Evolutionary conservation across 177 flowering plant species (phyloP), one percentile per base, ranked within the genome.

Genomic region (Vitis hybrid): DNA sequence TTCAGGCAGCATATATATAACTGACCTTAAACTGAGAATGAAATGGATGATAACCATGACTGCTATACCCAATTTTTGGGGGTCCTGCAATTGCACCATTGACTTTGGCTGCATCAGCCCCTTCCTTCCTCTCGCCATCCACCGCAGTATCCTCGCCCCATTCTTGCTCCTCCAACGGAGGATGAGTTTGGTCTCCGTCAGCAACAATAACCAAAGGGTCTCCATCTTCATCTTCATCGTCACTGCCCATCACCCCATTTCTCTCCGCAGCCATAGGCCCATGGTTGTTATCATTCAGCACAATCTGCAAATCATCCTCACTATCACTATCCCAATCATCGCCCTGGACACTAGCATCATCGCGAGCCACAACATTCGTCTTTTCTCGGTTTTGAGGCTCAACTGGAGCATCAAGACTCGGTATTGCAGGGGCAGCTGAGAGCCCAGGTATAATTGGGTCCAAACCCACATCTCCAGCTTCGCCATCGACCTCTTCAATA

Each of bases 21-120:
- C 97, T 86, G 85, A 94, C 99, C 99, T 96, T 96, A 80, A 88
- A 94, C 90, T 94, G 99, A 57, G 97, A 94, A 89, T 90, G 97
- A 81, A 86, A 91, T 2, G 97, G 85, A 72, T 86, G 90, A 83
- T 86, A 90, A 26, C 78, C 89, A 73, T 87, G 95, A 79, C 66
- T 78, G 86, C 76, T 80, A 81, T 86, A 93, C 49, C 88, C 90
- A 72, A 81, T 69, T 76, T 90, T 94, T 5, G 91, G 83, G 31
- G 79, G 83, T 48, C 64, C 81, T 5, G 57, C 71, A 49, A 74
- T 61, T 14, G 75, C 89, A 18, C 80, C 90, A 74, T 77, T 84
- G 10, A 58, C 79, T 68, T 83, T 90, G 26, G 66, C 83, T 0
- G 75, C 82, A 65, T 82, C 97, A 1, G 76, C 81, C 5, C 59